phyloP scores from a whole-genome alignment of 345 rosid genomes.

The Litchi chinensis region DNA sequence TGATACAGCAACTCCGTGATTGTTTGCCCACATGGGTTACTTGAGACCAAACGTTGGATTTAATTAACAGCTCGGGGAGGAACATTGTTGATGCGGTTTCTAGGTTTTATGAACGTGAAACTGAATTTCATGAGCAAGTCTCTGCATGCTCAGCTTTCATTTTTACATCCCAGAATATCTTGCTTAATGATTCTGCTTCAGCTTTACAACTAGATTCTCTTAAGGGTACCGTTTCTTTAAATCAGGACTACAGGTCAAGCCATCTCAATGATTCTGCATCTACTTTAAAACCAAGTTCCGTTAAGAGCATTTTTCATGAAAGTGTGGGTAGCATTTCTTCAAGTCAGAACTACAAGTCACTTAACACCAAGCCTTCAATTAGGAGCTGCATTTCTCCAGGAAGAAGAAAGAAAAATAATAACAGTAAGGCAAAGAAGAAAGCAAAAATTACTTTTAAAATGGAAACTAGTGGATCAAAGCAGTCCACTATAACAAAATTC shows the following conservation, averaged over 20 bases:
- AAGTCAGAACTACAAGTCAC: conserved; percentile 44
- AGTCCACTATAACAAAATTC: conserved; percentile 77
- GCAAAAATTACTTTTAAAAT: conserved; percentile 44
- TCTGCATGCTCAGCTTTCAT: conserved; percentile 35
- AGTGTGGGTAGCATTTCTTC: conserved; percentile 29
- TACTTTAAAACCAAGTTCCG: conserved; percentile 40
- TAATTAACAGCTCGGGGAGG: conserved; percentile 56
- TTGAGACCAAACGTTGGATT: conserved; percentile 60
- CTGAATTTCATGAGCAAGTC: conserved; percentile 66
- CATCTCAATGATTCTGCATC: conserved; percentile 30
- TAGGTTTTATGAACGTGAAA: conserved; percentile 81
- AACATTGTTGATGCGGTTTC: conserved; percentile 77
- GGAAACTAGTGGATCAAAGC: conserved; percentile 65
- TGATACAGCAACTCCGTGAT: conserved; percentile 55
- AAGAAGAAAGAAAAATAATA: conserved; percentile 54
- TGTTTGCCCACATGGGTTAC: conserved; percentile 88
- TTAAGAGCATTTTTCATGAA: conserved; percentile 27
- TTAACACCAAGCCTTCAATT: conserved; percentile 36
- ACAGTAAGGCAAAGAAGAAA: conserved; percentile 56
- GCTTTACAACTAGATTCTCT: conserved; percentile 40
- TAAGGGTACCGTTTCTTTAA: conserved; percentile 6
- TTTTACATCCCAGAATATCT: conserved; percentile 33
- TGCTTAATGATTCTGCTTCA: conserved; percentile 27
- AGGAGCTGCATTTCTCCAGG: conserved; percentile 48
- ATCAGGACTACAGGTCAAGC: neutral